Evolutionary conservation across 331 rosid genomes (phyloP), one percentile per base, ranked within the genome.

Genomic region (Spiraea crenata): DNA sequence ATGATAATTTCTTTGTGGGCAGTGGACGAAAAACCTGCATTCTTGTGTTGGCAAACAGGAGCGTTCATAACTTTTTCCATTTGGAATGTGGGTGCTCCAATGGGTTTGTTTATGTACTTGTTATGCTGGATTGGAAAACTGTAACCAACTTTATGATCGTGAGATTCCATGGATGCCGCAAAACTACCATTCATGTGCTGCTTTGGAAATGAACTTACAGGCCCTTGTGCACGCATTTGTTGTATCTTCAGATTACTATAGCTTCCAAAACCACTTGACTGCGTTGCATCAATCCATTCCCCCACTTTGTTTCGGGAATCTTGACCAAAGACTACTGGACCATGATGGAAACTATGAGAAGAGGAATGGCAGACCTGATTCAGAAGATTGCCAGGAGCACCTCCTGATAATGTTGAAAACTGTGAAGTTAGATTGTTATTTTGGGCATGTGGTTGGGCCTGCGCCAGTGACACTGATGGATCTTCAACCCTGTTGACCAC

Each of bases 401-500:
- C 42, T 1, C 75, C 71, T 16, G 78, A 47, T 73, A 62, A 83
- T 47, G 77, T 70, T 8, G 80, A 40, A 52, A 77, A 69, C 80
- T 63, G 83, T 49, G 85, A 25, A 48, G 78, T 31, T 17, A 69
- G 64, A 39, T 69, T 65, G 72, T 75, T 75, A 47, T n/a, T 38
- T 19, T 65, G 87, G 17, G 69, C 44, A n/a, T 63, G 79, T 5
- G 76, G 76, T 68, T 77, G 75, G 46, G 73, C 65, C 77, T 73
- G 82, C 46, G 63, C 75, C 14, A 41, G 74, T 39, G 75, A 70
- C 70, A 56, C 63, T 42, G 83, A 66, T 63, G 72, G 73, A 64
- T 72, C 87, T 74, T 83, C 88, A 25, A 79, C 84, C 79, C 68
- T 79, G 77, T 76, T 83, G 55, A 76, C 86, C 75, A 86, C 90